Percentiles rank a stretch among this genome's conserved stretches.
Evolutionary conservation across 208 protist genomes (phyloP).

Genomic region (Leishmania tarentolae): DNA sequence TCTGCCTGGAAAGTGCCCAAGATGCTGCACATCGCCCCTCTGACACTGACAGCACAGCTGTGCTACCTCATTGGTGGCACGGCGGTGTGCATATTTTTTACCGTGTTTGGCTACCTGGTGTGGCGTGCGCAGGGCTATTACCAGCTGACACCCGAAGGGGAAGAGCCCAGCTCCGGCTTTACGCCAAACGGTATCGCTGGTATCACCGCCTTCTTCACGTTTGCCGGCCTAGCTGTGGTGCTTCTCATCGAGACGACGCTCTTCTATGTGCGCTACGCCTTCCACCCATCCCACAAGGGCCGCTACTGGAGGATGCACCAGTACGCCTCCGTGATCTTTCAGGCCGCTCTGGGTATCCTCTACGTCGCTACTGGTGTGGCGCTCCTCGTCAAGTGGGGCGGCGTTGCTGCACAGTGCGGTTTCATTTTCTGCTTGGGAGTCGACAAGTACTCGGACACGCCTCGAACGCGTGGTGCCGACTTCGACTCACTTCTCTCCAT

Average conservation of each 20-base stretch:
- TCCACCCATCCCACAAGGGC: conserved; percentile 20
- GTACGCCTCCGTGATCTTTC: conserved; percentile 14
- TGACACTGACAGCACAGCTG: conserved; percentile 26
- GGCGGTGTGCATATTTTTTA: not conserved
- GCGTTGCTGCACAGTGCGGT: conserved; percentile 4
- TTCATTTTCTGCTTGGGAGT: conserved; percentile 29
- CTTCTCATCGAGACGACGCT: conserved; percentile 23
- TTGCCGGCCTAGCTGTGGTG: conserved; percentile 14
- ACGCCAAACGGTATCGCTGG: conserved; percentile 8
- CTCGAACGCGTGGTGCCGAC: not conserved
- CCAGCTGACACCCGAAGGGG: not conserved
- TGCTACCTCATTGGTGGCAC: conserved; percentile 12
- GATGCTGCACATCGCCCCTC: conserved; percentile 19
- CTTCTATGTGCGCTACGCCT: conserved; percentile 19
- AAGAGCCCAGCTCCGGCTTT: not conserved
- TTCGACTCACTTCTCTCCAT: conserved; percentile 6
- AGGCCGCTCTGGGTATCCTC: conserved; percentile 10
- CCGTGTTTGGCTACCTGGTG: not conserved
- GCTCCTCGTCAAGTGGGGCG: conserved; percentile 16
- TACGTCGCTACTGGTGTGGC: conserved; percentile 19
- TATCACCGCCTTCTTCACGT: conserved; percentile 15
- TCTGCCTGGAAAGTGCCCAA: not conserved
- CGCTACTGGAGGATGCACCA: conserved; percentile 20
- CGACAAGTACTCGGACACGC: not conserved
- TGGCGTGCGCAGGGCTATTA: conserved; percentile 13